Base-by-base conservation (phyloP, 75 land plant genomes). In the Azolla pinnata region DNA sequence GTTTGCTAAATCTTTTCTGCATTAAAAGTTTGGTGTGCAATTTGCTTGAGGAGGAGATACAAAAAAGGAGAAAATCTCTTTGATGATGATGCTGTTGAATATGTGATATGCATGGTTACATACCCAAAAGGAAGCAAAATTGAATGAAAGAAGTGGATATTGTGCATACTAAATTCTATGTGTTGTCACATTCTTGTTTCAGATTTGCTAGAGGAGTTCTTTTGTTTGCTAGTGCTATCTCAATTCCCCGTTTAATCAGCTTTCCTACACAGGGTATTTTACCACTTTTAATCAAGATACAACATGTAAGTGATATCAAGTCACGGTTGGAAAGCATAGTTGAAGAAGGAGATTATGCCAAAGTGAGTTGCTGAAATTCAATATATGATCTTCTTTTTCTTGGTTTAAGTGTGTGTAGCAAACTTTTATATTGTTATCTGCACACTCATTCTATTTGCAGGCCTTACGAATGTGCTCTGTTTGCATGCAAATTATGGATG, bases 241-340 rank as follows among this genome's bases (percentile, higher is more conserved):
- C n/a, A 35, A 5, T 35, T 35, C 12, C 40, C 12, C 12, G 40
- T 29, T 55, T 28, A 7, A 3, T 55, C 29, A n/a, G n/a, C n/a
- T n/a, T n/a, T n/a, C n/a, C n/a, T n/a, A 40, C 73, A 72, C 71
- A 93, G 98, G 90, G 85, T 35, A 62, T 93, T 76, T 76, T 93
- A 72, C 98, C 98, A 24, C 66, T 93, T 56, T 73, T 93, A 42
- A 70, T 59, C 25, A 85, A 92, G 73, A 79, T 93, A 52, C 79
- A 75, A 33, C 90, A 76, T 74, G 84, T 85, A 20, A 20, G 70
- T 56, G 81, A 76, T 56, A 79, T 88, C 76, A 83, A 81, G 71
- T 30, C 71, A 45, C 81, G 59, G 40, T 87, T 93, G 54, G 96
- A 88, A 38, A 62, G 59, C 44, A 67, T 52, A 67, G 86, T 88